Conservation (phyloP, 2,329 filamentous ascomycete species). For the Dichotomopilus funicola region DNA sequence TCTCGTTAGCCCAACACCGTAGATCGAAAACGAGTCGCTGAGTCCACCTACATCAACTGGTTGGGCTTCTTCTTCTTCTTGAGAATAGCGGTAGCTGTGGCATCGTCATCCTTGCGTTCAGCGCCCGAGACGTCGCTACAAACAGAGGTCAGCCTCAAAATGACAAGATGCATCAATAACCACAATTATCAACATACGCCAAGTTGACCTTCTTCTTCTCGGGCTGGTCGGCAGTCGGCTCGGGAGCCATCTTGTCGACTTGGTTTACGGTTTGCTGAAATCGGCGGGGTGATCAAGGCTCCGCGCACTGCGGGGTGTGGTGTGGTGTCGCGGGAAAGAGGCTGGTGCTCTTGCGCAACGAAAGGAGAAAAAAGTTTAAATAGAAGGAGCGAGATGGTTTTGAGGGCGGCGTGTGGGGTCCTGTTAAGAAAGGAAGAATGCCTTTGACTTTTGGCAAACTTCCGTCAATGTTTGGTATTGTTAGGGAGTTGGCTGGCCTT, state of each 20-base stretch:
- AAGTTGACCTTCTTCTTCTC: constrained; percentile 81
- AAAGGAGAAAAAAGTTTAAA: neutral
- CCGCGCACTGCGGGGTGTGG: neutral
- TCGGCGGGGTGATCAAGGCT: constrained; percentile 6
- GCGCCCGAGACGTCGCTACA: constrained; percentile 80
- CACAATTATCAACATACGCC: constrained; percentile 51
- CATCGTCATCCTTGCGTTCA: constrained; percentile 80
- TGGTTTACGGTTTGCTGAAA: constrained; percentile 8
- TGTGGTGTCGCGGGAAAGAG: constrained; percentile 2
- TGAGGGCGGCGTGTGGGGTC: neutral
- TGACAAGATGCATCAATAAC: neutral
- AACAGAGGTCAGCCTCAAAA: constrained; percentile 31
- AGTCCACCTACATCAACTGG: constrained; percentile 70
- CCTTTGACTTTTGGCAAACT: constrained; percentile 5
- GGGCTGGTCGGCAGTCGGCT: constrained; percentile 46
- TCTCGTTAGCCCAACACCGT: constrained; percentile 13
- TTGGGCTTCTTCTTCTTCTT: constrained; percentile 99
- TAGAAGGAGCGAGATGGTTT: neutral
- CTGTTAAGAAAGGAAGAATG: constrained; percentile 5
- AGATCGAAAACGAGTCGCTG: neutral
- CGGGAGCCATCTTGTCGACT: constrained; percentile 59
- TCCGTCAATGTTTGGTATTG: constrained; percentile 8
- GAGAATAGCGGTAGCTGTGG: constrained; percentile 89
- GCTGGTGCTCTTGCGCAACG: neutral
- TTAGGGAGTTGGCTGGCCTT: constrained; percentile 15